These are phyloP conservation scores for Phytophthora fragariae DNA, from an alignment of 352 stramenopile genomes.

Conservation along the genomic window DNA sequence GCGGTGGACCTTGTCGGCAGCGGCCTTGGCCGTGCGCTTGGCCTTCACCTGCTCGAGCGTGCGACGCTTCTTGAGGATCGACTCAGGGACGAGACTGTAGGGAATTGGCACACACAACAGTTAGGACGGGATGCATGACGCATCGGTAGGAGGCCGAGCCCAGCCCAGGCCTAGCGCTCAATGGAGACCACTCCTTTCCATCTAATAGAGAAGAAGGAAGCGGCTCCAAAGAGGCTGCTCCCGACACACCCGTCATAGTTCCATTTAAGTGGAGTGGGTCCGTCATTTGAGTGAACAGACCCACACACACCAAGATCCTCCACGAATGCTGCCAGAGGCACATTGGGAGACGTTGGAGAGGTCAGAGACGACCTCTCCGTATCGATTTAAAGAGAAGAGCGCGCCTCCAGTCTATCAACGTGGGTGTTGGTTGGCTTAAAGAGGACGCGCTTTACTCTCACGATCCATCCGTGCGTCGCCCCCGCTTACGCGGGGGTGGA, in stretches of 20 bases:
- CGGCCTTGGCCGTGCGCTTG: constrained; percentile 81
- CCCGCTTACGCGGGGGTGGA: not conserved
- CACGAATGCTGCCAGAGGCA: constrained; percentile 73
- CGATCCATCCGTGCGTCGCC: constrained; percentile 68
- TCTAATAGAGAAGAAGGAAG: constrained; percentile 1
- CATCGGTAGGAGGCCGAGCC: constrained; percentile 32
- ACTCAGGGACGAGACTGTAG: constrained; percentile 88
- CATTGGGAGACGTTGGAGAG: constrained; percentile 77
- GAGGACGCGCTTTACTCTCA: constrained; percentile 81
- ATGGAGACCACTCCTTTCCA: not conserved
- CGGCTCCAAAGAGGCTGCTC: constrained; percentile 17
- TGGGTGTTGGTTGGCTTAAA: not conserved
- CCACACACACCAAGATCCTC: constrained; percentile 89
- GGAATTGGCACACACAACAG: constrained; percentile 19
- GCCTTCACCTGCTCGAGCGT: constrained; percentile 90
- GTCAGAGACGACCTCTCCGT: constrained; percentile 44
- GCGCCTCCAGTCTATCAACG: not conserved
- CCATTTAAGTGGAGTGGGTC: constrained; percentile 86
- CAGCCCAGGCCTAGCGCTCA: not conserved
- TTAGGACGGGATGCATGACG: constrained; percentile 82
- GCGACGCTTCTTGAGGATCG: constrained; percentile 92
- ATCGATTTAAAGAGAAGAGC: constrained; percentile 91
- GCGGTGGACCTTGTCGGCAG: constrained; percentile 83
- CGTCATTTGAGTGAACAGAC: not conserved
- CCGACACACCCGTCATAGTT: constrained; percentile 89